phyloP scores from a whole-genome alignment of 163 green algal genomes.

The Scenedesmus sp. region DNA sequence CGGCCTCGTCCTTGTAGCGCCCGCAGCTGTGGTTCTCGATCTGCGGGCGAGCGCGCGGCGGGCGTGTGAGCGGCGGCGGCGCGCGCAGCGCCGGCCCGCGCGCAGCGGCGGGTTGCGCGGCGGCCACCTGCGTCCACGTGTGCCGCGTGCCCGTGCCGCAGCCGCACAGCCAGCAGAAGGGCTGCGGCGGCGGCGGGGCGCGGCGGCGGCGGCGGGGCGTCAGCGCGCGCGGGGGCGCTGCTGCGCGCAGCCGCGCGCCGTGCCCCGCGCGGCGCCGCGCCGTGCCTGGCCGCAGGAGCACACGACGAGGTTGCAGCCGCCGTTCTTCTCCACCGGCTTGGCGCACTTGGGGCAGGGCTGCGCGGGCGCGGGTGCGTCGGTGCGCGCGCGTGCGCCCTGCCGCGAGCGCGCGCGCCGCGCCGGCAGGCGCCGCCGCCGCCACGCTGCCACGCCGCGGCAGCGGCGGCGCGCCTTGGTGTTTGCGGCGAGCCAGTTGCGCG shows the following conservation, averaged over 20 bases:
- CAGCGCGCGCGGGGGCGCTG: too few species aligned
- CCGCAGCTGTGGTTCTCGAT: slow-evolving; percentile 89
- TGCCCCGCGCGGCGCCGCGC: neutral
- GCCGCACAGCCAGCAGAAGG: slow-evolving; percentile 93
- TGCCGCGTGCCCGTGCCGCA: slow-evolving; percentile 76
- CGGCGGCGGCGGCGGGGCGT: neutral
- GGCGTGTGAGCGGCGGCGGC: too few species aligned
- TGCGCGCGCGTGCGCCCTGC: too few species aligned
- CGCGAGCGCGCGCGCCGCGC: too few species aligned
- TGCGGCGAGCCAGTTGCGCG: slow-evolving; percentile 76
- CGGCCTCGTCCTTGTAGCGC: slow-evolving; percentile 76
- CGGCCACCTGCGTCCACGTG: slow-evolving; percentile 83
- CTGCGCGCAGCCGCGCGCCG: too few species aligned
- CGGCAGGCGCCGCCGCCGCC: too few species aligned
- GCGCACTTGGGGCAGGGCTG: slow-evolving; percentile 90
- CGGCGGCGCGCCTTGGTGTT: too few species aligned
- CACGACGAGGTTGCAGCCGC: slow-evolving; percentile 88
- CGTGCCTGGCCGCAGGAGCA: slow-evolving; percentile 61
- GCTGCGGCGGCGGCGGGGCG: slow-evolving; percentile 47
- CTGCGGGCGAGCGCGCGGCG: too few species aligned
- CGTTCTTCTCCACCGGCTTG: slow-evolving; percentile 93
- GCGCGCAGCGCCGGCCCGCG: too few species aligned
- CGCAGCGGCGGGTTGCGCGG: too few species aligned
- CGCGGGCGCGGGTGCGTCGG: too few species aligned
- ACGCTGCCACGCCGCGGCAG: too few species aligned